Base-by-base conservation (phyloP, 2,329 filamentous ascomycete genomes). In the Colletotrichum somersetense region DNA sequence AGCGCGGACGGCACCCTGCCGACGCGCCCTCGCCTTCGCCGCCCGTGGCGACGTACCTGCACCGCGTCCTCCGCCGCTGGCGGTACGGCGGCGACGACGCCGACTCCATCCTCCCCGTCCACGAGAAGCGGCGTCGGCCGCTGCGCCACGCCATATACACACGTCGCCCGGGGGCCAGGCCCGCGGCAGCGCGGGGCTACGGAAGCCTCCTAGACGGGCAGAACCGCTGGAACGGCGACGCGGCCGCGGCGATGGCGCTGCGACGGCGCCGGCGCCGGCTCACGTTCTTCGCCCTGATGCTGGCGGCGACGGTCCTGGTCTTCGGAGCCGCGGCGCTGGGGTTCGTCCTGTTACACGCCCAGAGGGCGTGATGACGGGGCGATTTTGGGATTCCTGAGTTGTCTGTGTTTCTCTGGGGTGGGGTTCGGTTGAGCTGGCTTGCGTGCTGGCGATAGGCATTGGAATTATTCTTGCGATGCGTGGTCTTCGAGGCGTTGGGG, bases 1-100 rank as follows among this genome's bases (percentile, higher is more conserved):
- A 72, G 53, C 65, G 69, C 35, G 46, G 16, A 3, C 44, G 23
- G 11, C 35, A 26, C 20, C 5, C 20, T 2, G 8, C 30, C 52
- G 10, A 7, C 11, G 2, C 40, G 40, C 14, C 38, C 38, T 1
- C 16, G 23, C 65, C 68, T 4, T 11, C 50, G 5, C 57, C 65
- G 5, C 69, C 69, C 1, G 14, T 55, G n/a, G 57, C 44, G 10
- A 72, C 65, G 6, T 72, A 72, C 30, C 67, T 72, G 38, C 53
- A 57, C 26, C 48, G 44, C 44, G 57, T 68, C 8, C 59, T 62
- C 42, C 59, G 38, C 55, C 52, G 53, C 10, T 53, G 62, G 4
- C 52, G 65, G 0, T n/a, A 30, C 46, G 46, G 20, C 11, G 61
- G 20, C 11, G n/a, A 38, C 46, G n/a, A 53, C 18, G 8, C 14